Percentiles rank a stretch among this genome's conserved stretches.
These are phyloP conservation scores for Polytrichum commune DNA, from an alignment of 225 moss, liverwort and hornwort genomes.

Conservation along the genomic window DNA sequence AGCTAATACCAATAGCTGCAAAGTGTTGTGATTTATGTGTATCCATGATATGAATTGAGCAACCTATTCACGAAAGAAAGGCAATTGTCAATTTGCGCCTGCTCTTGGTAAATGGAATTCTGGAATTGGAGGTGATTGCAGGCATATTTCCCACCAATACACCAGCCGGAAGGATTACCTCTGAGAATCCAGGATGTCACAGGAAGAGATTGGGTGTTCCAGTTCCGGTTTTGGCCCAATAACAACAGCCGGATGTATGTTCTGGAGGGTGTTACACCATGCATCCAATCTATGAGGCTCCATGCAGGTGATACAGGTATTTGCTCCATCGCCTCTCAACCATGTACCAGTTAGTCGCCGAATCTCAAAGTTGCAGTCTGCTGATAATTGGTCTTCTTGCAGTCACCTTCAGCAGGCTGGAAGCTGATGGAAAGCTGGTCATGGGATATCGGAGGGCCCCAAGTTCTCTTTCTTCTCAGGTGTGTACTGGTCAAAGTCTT, in stretches of 20 bases:
- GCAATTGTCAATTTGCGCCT: not conserved
- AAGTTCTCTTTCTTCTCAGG: constrained; percentile 85
- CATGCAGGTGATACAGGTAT: constrained; percentile 99
- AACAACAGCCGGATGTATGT: constrained; percentile 99
- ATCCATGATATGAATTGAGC: too few species aligned
- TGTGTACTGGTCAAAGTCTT: constrained; percentile 13
- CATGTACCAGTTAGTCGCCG: not conserved
- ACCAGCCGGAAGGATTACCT: constrained; percentile 95
- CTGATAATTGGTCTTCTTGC: constrained; percentile 27
- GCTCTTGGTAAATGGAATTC: not conserved
- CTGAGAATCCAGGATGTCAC: constrained; percentile 95
- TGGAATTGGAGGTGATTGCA: constrained; percentile 31
- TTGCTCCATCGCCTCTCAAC: not conserved
- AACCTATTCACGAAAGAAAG: too few species aligned
- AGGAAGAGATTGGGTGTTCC: constrained; percentile 97
- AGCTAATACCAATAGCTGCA: too few species aligned
- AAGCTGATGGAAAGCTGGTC: constrained; percentile 95
- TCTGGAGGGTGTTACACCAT: constrained; percentile 97
- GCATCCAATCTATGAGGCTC: constrained; percentile 98
- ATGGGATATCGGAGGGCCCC: constrained; percentile 98
- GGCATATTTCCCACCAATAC: constrained; percentile 97
- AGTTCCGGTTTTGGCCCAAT: constrained; percentile 99
- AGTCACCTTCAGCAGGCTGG: constrained; percentile 98
- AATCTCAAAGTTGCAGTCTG: constrained; percentile 7
- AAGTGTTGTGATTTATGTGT: too few species aligned